A percentile compares a stretch with the other conserved stretches of the same genome.
These are phyloP conservation scores for Apocynum venetum DNA, from an alignment of 257 asterid species.

Conservation along the genomic window DNA sequence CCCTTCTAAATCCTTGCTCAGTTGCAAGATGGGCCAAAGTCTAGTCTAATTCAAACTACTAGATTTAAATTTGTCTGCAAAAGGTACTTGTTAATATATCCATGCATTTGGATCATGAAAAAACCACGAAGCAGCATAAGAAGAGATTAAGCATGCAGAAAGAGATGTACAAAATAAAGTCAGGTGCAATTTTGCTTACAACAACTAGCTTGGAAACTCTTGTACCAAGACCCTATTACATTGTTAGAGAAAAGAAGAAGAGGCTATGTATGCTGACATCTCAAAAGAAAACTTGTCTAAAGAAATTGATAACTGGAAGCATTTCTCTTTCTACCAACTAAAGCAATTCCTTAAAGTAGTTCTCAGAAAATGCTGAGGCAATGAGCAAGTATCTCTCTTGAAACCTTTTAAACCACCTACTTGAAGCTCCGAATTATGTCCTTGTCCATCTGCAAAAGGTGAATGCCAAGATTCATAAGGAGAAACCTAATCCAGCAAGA, in stretches of 20 bases:
- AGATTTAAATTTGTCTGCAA: too few species aligned
- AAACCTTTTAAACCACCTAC: conserved; percentile 19
- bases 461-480: conserved; percentile 4
- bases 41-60: neutral
- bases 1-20: too few species aligned
- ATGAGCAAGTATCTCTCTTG: neutral
- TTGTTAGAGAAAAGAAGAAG: neutral
- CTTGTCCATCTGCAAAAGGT: conserved; percentile 64
- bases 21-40: neutral
- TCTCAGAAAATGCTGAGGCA: neutral
- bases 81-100: too few species aligned
- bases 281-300: neutral
- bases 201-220: neutral
- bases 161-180: neutral
- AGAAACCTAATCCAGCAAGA: conserved; percentile 9
- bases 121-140: too few species aligned
- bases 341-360: neutral
- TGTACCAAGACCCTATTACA: neutral
- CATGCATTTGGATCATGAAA: too few species aligned
- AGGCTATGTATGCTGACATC: neutral
- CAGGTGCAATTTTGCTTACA: neutral
- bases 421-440: conserved; percentile 50
- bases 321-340: neutral
- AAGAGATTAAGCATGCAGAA: neutral
- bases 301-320: neutral